These are phyloP conservation scores for Apiotrichum brassicae DNA, from an alignment of 1,284 basidiomycete genomes.

Conservation along the genomic window DNA sequence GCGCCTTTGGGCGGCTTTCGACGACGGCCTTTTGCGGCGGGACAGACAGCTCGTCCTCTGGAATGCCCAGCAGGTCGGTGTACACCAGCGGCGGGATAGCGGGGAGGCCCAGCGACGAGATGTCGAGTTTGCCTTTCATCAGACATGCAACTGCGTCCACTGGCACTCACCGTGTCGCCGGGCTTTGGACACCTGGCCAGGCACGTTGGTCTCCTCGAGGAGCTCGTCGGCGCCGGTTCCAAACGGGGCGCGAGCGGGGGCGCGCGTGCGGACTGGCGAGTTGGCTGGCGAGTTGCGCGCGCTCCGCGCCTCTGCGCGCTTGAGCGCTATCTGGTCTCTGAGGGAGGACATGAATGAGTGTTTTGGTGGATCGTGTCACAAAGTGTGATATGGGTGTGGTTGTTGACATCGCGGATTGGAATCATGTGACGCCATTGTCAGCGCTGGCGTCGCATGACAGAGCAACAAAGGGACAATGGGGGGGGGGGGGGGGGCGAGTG, in stretches of 20 bases:
- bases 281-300: not conserved
- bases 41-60: conserved; percentile 24
- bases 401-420: too few species aligned
- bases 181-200: conserved; percentile 31
- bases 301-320: conserved; percentile 3
- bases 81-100: conserved; percentile 37
- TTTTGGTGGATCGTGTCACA: too few species aligned
- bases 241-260: not conserved
- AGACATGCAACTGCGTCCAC: too few species aligned
- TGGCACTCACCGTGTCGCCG: conserved; percentile 29
- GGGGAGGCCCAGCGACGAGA: conserved; percentile 29
- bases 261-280: not conserved
- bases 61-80: conserved; percentile 37
- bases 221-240: conserved; percentile 9
- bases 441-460: too few species aligned
- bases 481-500: too few species aligned
- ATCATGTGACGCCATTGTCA: too few species aligned
- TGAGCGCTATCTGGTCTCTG: conserved; percentile 38
- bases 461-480: too few species aligned
- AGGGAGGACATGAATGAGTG: conserved; percentile 6
- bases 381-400: too few species aligned
- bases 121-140: conserved; percentile 39
- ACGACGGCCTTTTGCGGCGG: conserved; percentile 7
- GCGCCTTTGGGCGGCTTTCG: not conserved
- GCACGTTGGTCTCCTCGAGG: conserved; percentile 31